phyloP scores from a whole-genome alignment of 306 rosid species.

The Vachellia pachyceras region DNA sequence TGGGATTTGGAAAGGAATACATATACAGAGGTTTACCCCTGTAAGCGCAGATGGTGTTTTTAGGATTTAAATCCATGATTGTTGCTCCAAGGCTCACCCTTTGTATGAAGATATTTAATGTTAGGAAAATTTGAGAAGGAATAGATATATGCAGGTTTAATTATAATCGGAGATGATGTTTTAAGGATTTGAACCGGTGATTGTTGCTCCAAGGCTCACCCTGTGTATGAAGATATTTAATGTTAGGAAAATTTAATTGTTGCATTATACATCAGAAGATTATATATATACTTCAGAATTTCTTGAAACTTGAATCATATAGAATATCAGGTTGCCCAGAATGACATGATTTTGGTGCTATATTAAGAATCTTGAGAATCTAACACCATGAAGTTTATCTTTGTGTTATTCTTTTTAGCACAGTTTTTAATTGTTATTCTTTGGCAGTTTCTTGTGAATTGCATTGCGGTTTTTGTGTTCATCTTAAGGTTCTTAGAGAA shows the following conservation, averaged over 20 bases:
- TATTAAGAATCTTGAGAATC: neutral
- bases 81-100: neutral
- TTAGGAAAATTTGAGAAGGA: neutral
- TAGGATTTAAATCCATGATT: no score
- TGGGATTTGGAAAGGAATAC: no score
- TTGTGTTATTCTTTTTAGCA: no score
- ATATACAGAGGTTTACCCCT: no score
- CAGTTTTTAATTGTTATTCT: neutral
- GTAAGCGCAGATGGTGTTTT: no score
- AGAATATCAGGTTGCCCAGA: neutral
- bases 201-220: neutral
- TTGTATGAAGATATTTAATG: neutral
- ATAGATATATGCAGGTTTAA: no score
- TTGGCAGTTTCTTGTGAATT: neutral
- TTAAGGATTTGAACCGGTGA: no score
- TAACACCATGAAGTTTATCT: neutral
- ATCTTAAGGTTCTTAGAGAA: slow-evolving; percentile 17
- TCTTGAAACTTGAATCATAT: neutral
- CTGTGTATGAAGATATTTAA: neutral
- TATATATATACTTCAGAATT: neutral
- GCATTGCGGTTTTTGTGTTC: neutral
- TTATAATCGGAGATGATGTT: no score
- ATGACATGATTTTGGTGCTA: neutral
- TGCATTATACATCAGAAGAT: neutral
- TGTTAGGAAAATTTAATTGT: neutral